Percentiles rank a stretch among this genome's conserved stretches.
Evolutionary conservation across 345 rosid species (phyloP).

Genomic region (Camelina hispida): DNA sequence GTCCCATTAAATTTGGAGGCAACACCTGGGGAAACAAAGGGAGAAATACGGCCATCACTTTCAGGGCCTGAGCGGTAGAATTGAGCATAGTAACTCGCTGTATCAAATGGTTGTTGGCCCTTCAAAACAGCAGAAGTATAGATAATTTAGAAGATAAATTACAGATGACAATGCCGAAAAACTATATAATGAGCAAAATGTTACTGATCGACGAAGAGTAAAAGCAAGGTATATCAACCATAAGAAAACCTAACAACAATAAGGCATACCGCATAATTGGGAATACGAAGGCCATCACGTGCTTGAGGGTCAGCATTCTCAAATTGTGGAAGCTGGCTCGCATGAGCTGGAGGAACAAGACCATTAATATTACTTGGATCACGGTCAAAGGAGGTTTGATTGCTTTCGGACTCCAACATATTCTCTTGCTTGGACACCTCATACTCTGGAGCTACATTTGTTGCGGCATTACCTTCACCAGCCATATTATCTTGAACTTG

Average conservation of each 20-base stretch:
- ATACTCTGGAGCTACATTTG: slow-evolving; percentile 57
- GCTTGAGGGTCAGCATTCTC: slow-evolving; percentile 82
- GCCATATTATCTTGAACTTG: slow-evolving; percentile 59
- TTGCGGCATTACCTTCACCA: slow-evolving; percentile 57
- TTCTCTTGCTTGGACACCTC: slow-evolving; percentile 66
- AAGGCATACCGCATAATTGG: slow-evolving; percentile 74
- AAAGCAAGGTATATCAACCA: slow-evolving; percentile 26
- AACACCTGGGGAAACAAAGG: slow-evolving; percentile 71
- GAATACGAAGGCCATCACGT: slow-evolving; percentile 73
- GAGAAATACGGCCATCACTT: slow-evolving; percentile 79
- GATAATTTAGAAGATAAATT: slow-evolving; percentile 23
- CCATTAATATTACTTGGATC: slow-evolving; percentile 68
- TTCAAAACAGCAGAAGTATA: slow-evolving; percentile 47
- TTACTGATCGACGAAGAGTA: slow-evolving; percentile 15
- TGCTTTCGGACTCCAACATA: slow-evolving; percentile 54
- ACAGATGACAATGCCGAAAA: slow-evolving; percentile 10
- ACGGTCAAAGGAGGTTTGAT: slow-evolving; percentile 63
- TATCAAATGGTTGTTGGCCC: slow-evolving; percentile 86
- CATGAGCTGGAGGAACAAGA: slow-evolving; percentile 62
- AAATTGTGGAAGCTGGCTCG: slow-evolving; percentile 65
- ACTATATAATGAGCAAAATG: slow-evolving; percentile 5
- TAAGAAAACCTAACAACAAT: background rate
- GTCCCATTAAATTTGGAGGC: slow-evolving; percentile 84
- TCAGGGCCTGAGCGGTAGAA: slow-evolving; percentile 75
- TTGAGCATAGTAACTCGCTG: slow-evolving; percentile 77